Conservation (phyloP, 179 eudicot genomes). For the Vitellaria paradoxa region DNA sequence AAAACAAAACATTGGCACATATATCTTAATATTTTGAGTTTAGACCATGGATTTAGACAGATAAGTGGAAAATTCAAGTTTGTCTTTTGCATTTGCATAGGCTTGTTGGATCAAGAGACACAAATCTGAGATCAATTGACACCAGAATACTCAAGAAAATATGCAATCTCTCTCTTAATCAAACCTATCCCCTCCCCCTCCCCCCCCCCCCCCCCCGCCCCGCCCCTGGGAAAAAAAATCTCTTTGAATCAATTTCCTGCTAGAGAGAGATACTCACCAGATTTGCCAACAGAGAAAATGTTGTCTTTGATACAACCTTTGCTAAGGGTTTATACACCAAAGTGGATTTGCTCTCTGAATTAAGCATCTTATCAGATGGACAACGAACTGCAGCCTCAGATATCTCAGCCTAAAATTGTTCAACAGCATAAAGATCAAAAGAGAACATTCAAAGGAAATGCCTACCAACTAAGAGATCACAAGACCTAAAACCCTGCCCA, state of each 20-base stretch:
- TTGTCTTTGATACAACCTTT: slow-evolving; percentile 63
- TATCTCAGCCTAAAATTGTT: slow-evolving; percentile 41
- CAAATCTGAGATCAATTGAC: neutral
- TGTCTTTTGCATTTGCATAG: neutral
- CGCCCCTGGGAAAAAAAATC: too few relatives aligned
- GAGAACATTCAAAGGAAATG: neutral
- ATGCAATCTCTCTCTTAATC: neutral
- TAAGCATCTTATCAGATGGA: slow-evolving; percentile 24
- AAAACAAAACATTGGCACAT: neutral
- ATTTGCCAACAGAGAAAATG: slow-evolving; percentile 54
- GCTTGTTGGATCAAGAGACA: neutral
- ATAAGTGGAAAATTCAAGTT: neutral
- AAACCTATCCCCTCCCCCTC: too few relatives aligned
- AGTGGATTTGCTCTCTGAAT: slow-evolving; percentile 33
- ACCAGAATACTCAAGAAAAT: neutral
- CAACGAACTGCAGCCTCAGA: slow-evolving; percentile 27
- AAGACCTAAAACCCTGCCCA: neutral
- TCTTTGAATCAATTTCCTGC: slow-evolving; percentile 1
- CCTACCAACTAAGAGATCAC: neutral
- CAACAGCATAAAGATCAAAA: slow-evolving; percentile 10
- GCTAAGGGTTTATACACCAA: slow-evolving; percentile 78
- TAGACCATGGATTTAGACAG: neutral
- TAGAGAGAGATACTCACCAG: slow-evolving; percentile 52
- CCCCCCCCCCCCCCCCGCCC: too few relatives aligned
- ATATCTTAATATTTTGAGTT: neutral